These are phyloP conservation scores for Krasilnikovozyma curviuscula DNA, from an alignment of 768 basidiomycete species.

Conservation along the genomic window DNA sequence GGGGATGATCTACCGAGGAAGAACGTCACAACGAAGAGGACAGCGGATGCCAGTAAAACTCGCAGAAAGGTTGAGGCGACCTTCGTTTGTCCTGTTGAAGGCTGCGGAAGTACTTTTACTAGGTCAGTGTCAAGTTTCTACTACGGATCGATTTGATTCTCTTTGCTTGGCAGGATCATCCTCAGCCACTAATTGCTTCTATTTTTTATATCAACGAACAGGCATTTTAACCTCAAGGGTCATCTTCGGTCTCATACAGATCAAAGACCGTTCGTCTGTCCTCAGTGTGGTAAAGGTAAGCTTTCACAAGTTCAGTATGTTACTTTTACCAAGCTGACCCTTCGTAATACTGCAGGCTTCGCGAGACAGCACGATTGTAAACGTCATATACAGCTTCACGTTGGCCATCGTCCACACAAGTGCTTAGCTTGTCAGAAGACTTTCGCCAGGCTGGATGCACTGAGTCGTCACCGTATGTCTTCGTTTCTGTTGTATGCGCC, in stretches of 20 bases:
- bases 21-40: conserved; percentile 79
- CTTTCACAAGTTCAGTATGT: neutral
- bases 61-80: conserved; percentile 73
- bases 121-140: conserved; percentile 18
- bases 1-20: conserved; percentile 13
- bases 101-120: conserved; percentile 76
- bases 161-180: neutral
- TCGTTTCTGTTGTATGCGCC: neutral
- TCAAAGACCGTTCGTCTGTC: conserved; percentile 84
- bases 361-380: conserved; percentile 92
- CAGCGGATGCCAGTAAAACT: conserved; percentile 65
- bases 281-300: conserved; percentile 59
- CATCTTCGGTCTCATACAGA: conserved; percentile 87
- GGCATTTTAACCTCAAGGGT: conserved; percentile 88
- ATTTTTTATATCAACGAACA: neutral
- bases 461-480: conserved; percentile 73
- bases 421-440: conserved; percentile 85
- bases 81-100: conserved; percentile 71
- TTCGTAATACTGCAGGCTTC: conserved; percentile 36
- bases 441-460: conserved; percentile 85
- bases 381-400: conserved; percentile 82
- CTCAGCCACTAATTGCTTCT: neutral
- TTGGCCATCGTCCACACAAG: conserved; percentile 75
- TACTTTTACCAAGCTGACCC: neutral
- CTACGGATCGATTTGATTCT: too few species aligned